These are phyloP conservation scores for Basidiobolus heterosporus DNA, from an alignment of 371 early-diverging fungal genomes.

Conservation along the genomic window DNA sequence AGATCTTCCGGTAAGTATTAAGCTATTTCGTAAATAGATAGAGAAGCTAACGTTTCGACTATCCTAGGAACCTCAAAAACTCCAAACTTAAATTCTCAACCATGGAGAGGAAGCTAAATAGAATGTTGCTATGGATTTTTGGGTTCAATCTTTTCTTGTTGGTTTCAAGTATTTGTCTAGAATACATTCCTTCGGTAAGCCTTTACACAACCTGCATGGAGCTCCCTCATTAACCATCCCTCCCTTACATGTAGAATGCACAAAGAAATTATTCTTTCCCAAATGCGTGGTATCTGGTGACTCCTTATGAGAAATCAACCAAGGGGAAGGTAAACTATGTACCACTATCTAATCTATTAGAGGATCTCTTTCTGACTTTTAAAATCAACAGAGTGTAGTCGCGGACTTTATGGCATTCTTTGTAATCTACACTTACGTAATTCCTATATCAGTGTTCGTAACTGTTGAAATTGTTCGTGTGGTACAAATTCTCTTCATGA, in stretches of 20 bases:
- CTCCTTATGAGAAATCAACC: slow-evolving; percentile 11
- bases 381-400: slow-evolving; percentile 5
- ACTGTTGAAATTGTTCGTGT: slow-evolving; percentile 31
- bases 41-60: slow-evolving; percentile 15
- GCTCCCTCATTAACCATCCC: background rate
- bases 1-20: slow-evolving; percentile 56
- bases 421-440: slow-evolving; percentile 28
- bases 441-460: slow-evolving; percentile 43
- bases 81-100: slow-evolving; percentile 40
- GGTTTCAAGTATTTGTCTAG: slow-evolving; percentile 13
- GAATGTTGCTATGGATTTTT: slow-evolving; percentile 38
- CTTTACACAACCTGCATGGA: slow-evolving; percentile 1
- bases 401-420: slow-evolving; percentile 19
- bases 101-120: slow-evolving; percentile 34
- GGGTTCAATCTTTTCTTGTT: slow-evolving; percentile 13
- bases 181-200: slow-evolving; percentile 9
- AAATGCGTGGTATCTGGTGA: slow-evolving; percentile 12
- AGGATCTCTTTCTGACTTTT: slow-evolving; percentile 38
- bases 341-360: slow-evolving; percentile 20
- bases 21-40: slow-evolving; percentile 31
- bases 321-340: slow-evolving; percentile 5
- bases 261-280: slow-evolving; percentile 4
- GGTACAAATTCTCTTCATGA: slow-evolving; percentile 32
- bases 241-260: background rate
- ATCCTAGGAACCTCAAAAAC: slow-evolving; percentile 32